Conservation (phyloP, 306 rosid genomes). For the Glycyrrhiza uralensis region DNA sequence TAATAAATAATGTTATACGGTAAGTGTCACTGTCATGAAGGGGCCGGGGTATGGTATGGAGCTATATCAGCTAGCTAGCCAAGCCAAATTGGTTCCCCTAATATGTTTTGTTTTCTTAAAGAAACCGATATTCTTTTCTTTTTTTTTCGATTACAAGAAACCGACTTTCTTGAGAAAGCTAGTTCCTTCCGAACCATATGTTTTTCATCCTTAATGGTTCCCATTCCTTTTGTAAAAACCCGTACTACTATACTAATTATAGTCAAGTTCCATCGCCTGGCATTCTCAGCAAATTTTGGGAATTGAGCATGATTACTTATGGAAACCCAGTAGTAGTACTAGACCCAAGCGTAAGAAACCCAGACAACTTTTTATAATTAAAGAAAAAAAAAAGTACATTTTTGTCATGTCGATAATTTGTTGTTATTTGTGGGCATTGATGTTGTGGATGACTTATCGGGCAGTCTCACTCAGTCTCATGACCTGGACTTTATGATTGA, state of each 20-base stretch:
- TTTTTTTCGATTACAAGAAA: too few relatives aligned
- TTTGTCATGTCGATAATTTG: background rate
- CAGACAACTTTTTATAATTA: too few relatives aligned
- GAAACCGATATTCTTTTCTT: too few relatives aligned
- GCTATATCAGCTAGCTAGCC: too few relatives aligned
- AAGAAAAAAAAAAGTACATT: background rate
- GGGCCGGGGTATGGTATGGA: too few relatives aligned
- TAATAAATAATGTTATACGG: too few relatives aligned
- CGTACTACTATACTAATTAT: too few relatives aligned
- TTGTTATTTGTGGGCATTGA: slow-evolving; percentile 23
- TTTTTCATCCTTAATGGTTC: background rate
- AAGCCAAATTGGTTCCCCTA: too few relatives aligned
- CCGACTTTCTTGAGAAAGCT: background rate
- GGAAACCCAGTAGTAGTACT: background rate
- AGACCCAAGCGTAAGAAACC: too few relatives aligned
- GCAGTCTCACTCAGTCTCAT: slow-evolving; percentile 28
- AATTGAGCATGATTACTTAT: background rate
- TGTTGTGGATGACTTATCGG: slow-evolving; percentile 34
- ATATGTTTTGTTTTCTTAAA: too few relatives aligned
- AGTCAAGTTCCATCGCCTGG: slow-evolving; percentile 16
- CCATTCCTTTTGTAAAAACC: background rate
- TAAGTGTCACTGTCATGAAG: too few relatives aligned
- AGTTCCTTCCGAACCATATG: slow-evolving; percentile 26
- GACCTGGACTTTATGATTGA: slow-evolving; percentile 11
- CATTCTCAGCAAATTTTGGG: background rate